Conservation (phyloP, 2,329 filamentous ascomycete species). For the Phialophora expanda region DNA sequence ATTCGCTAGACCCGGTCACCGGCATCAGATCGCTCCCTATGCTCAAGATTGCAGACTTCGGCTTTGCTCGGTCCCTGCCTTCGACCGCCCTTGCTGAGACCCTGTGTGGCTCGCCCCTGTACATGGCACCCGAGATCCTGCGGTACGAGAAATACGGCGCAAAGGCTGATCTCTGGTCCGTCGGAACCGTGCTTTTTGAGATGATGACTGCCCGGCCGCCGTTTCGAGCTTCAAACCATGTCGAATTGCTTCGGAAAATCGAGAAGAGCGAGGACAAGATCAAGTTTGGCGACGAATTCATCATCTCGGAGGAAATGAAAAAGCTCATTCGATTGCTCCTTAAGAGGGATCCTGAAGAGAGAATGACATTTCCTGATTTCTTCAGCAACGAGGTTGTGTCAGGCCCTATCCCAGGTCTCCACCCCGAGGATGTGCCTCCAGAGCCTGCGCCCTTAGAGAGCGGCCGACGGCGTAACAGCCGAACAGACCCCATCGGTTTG, state of each 20-base stretch:
- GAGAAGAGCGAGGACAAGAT: constrained; percentile 87
- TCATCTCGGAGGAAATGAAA: constrained; percentile 78
- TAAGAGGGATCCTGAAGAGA: constrained; percentile 82
- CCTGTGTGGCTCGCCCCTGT: constrained; percentile 91
- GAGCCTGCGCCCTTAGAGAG: constrained; percentile 14
- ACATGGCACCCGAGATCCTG: constrained; percentile 98
- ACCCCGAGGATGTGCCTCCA: constrained; percentile 72
- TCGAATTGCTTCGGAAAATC: constrained; percentile 90
- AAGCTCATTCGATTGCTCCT: constrained; percentile 77
- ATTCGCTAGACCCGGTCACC: constrained; percentile 78
- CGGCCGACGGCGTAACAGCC: constrained; percentile 33
- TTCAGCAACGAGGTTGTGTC: constrained; percentile 77
- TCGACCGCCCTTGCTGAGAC: constrained; percentile 93
- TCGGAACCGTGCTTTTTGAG: constrained; percentile 92
- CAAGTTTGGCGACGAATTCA: constrained; percentile 74
- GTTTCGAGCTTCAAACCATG: constrained; percentile 90
- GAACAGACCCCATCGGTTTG: constrained; percentile 34
- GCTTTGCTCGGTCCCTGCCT: constrained; percentile 92
- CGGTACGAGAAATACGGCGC: constrained; percentile 97
- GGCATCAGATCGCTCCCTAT: constrained; percentile 87
- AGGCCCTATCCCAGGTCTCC: constrained; percentile 76
- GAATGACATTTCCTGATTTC: constrained; percentile 84
- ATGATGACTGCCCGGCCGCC: constrained; percentile 91
- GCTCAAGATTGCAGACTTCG: constrained; percentile 97
- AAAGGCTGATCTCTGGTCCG: constrained; percentile 96